Base-by-base conservation (phyloP, 805 yeast genomes). In the Saturnispora silvae region DNA sequence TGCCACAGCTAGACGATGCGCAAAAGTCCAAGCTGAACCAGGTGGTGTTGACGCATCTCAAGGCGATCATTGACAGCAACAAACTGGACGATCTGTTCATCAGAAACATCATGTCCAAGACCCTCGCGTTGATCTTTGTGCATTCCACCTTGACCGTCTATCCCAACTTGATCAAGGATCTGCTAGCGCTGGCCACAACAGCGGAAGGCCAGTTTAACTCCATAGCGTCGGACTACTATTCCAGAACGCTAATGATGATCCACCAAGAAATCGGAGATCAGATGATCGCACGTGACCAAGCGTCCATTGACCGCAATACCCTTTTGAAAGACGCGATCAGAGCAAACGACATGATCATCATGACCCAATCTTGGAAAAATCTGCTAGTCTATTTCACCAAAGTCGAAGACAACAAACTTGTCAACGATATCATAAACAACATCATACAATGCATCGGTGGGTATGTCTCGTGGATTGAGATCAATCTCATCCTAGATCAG, bases 241-340 rank as follows among this genome's bases (percentile, higher is more conserved):
- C 80, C 27, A 71, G 96, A 51, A 70, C 85, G 6, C 62, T 86
- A 41, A 57, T 76, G 30, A 72, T 81, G 22, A 75, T 92, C 42
- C 96, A 92, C 56, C 77, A 78, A 20, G 96, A 87, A 59, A 85
- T 92, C 47, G 98, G 95, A 24, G 98, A 92, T 56, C 92, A 82
- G 53, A 70, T 87, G 46, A 81, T 86, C 45, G 61, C 76, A 23
- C 72, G 94, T 49, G 73, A 80, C 15, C 74, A 74, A 46, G 72
- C 71, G 18, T 57, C 68, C 13, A 72, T 71, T 31, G 77, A 76
- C 32, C 72, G 83, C 49, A 83, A 81, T 56, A 79, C 71, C 47
- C 59, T 63, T 31, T 64, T 92, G 43, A 92, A 92, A 53, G 99
- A 92, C 57, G 65, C 72, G 19, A 79, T 92, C 47, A 71, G 99